phyloP scores from a whole-genome alignment of 2,329 filamentous ascomycete species.

The Botrytis medusae region DNA sequence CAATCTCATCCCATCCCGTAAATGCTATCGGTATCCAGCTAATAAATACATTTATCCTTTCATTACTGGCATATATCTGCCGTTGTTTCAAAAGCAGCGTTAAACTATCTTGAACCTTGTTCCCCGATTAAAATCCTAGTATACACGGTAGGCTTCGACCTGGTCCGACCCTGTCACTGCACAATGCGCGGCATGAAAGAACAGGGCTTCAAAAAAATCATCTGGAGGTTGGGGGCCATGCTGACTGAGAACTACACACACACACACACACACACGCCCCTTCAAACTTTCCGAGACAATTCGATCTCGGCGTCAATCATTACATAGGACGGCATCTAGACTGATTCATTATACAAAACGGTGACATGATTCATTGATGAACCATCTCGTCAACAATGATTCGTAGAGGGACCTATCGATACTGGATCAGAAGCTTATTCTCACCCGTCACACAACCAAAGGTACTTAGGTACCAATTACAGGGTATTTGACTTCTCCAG shows the following conservation, averaged over 20 bases:
- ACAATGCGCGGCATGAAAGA: slow-evolving; percentile 17
- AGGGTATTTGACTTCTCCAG: not conserved
- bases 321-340: not conserved
- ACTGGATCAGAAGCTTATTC: slow-evolving; percentile 4
- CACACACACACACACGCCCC: not conserved
- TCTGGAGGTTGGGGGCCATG: slow-evolving; percentile 12
- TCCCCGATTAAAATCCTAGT: slow-evolving; percentile 18
- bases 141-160: not conserved
- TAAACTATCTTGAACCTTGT: slow-evolving; percentile 14
- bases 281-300: not conserved
- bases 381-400: not conserved
- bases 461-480: not conserved
- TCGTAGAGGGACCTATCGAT: not conserved
- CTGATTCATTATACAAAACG: not conserved
- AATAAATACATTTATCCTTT: not conserved
- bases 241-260: not conserved
- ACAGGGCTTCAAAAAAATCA: slow-evolving; percentile 6
- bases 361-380: not conserved
- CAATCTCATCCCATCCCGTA: not conserved
- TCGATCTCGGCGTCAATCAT: not conserved
- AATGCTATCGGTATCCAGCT: not conserved
- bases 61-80: slow-evolving; percentile 11
- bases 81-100: slow-evolving; percentile 19
- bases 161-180: slow-evolving; percentile 16
- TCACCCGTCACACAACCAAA: not conserved